Evolutionary conservation across 331 rosid species (phyloP), one percentile per base, ranked within the genome.

Genomic region (Arachis monticola): DNA sequence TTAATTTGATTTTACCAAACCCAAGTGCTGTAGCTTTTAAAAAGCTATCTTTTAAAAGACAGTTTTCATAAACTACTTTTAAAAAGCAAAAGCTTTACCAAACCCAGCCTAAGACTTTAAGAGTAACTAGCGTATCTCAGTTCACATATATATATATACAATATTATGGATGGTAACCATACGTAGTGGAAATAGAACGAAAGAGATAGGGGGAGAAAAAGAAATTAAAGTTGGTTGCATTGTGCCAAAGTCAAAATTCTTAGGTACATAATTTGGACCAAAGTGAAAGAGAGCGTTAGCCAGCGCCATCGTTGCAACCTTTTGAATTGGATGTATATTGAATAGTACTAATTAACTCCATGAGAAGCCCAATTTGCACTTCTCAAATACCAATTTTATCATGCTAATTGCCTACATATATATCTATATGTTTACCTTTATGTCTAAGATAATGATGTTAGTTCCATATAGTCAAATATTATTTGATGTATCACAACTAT

Each of bases 221-320:
- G 40, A 2, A 4, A 35, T 35, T 35, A 22, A 68, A 9, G 56
- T 42, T 9, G 51, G 4, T 70, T 4, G 3, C 22, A 17, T 17
- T 17, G 22, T 17, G 27, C 41, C 40, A 44, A 42, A 42, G 55
- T 44, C 65, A 57, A 58, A 42, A 10, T 56, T 57, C 8, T 22
- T 10, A 57, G 31, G 31, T 45, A 42, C 31, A 41, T 35, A 1
- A 57, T 57, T 58, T 58, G 77, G 68, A 46, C 58, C 77, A 22
- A 8, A 45, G 8, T 27, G 77, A 32, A 2, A 30, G 44, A 40
- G 6, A 8, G 44, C 17, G 60, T 55, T 53, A 73, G 46, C 8
- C 48, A 17, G 51, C 40, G 52, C 67, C 30, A 62, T 6, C 30
- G 22, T 12, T 38, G 48, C 30, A 30, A n/a, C 48, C 67, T 12